These are phyloP conservation scores for Fusarium illudens DNA, from an alignment of 2,329 filamentous ascomycete genomes.

Conservation along the genomic window DNA sequence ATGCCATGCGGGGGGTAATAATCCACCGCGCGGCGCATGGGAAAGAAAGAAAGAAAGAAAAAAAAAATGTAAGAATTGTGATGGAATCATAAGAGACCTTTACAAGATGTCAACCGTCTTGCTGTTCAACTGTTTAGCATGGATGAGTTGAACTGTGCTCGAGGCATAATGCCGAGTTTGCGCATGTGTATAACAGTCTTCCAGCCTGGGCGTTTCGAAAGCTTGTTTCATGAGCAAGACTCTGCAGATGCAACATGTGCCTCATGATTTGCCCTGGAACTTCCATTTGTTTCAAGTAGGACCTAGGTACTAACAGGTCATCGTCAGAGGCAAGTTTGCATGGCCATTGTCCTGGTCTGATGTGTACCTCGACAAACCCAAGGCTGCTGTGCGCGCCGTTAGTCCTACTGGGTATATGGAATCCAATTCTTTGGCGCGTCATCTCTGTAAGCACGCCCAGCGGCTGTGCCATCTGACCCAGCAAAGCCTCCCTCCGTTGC, in stretches of 20 bases:
- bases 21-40: not conserved
- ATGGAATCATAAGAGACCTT: not conserved
- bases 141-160: not conserved
- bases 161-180: not conserved
- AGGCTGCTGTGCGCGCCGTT: not conserved
- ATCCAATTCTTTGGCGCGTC: not conserved
- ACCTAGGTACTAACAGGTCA: not conserved
- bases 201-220: constrained; percentile 17
- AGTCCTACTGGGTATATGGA: not conserved
- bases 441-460: not conserved
- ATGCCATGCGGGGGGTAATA: not conserved
- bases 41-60: not conserved
- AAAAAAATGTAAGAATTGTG: not conserved
- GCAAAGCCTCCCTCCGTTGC: not conserved
- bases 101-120: not conserved
- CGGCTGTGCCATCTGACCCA: not conserved
- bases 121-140: not conserved
- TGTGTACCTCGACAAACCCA: not conserved
- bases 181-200: not conserved
- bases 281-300: constrained; percentile 27
- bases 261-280: not conserved
- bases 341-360: not conserved
- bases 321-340: not conserved
- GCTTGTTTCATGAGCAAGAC: constrained; percentile 23
- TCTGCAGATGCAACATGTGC: constrained; percentile 5